Conservation (phyloP, 371 early-diverging fungal species). For the Mucor indicus region DNA sequence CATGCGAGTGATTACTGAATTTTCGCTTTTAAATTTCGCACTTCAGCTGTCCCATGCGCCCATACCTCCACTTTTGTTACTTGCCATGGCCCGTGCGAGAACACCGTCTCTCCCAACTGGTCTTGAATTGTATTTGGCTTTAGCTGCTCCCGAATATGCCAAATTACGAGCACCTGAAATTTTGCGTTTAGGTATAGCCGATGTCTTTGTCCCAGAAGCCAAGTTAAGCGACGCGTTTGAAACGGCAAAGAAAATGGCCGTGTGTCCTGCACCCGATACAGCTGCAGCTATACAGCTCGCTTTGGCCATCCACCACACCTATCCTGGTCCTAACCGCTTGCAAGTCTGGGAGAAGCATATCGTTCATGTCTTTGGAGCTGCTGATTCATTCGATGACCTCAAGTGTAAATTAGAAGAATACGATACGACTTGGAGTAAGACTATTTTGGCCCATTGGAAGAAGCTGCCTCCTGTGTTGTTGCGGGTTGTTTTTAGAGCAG, state of each 20-base stretch:
- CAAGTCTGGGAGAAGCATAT: conserved; percentile 53
- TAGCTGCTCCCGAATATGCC: conserved; percentile 42
- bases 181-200: conserved; percentile 45
- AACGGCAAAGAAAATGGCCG: conserved; percentile 28
- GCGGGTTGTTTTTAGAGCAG: conserved; percentile 29
- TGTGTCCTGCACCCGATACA: conserved; percentile 47
- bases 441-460: conserved; percentile 29
- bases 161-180: conserved; percentile 54
- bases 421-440: conserved; percentile 28
- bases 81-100: conserved; percentile 20
- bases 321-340: conserved; percentile 57
- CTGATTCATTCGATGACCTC: conserved; percentile 22
- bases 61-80: conserved; percentile 32
- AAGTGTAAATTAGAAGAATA: conserved; percentile 9
- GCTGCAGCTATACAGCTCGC: conserved; percentile 43
- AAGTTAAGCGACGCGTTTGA: conserved; percentile 39
- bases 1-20: conserved; percentile 50
- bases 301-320: conserved; percentile 41
- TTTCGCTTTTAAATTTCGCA: conserved; percentile 32
- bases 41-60: conserved; percentile 31
- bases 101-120: conserved; percentile 32
- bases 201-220: conserved; percentile 53
- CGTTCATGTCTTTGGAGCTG: conserved; percentile 44
- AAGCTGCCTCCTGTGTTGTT: conserved; percentile 28
- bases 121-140: conserved; percentile 44